Evolutionary conservation across 768 basidiomycete genomes (phyloP).

Genomic region (Mrakia blollopis): DNA sequence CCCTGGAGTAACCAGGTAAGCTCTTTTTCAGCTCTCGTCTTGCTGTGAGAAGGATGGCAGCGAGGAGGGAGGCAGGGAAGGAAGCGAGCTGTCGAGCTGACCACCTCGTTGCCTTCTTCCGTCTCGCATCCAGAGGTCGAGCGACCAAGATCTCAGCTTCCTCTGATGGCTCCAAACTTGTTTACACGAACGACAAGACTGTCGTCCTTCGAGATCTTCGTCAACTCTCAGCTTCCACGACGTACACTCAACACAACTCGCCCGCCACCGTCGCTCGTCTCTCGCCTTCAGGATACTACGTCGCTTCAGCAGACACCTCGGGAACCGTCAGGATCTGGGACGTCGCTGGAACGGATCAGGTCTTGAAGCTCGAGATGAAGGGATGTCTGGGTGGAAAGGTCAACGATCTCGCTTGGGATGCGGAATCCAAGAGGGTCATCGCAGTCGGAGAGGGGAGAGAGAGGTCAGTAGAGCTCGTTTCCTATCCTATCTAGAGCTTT

Average conservation of each 20-base stretch:
- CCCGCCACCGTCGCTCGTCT: constrained; percentile 83
- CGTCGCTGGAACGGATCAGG: constrained; percentile 74
- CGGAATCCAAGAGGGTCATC: constrained; percentile 91
- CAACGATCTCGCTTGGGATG: constrained; percentile 94
- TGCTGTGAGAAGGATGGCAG: not conserved
- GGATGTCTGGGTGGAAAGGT: constrained; percentile 49
- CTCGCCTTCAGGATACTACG: constrained; percentile 91
- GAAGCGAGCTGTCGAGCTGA: not conserved
- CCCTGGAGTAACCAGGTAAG: constrained; percentile 24
- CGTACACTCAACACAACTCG: constrained; percentile 58
- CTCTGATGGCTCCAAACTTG: constrained; percentile 68
- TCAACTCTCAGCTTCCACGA: not conserved
- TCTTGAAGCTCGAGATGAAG: constrained; percentile 54
- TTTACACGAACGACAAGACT: constrained; percentile 77
- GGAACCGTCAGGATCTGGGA: constrained; percentile 96
- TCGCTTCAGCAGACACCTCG: constrained; percentile 76
- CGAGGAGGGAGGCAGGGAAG: too few species aligned
- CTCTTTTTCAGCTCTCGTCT: not conserved
- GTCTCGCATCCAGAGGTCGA: constrained; percentile 23
- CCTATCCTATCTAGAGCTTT: not conserved
- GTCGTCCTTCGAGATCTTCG: constrained; percentile 64
- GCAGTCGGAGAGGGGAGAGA: constrained; percentile 89
- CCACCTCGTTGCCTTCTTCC: not conserved
- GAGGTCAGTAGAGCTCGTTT: constrained; percentile 52
- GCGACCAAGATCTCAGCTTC: constrained; percentile 62